These are phyloP conservation scores for Umbelopsis ramanniana DNA, from an alignment of 192 early-diverging fungal genomes.

Conservation along the genomic window DNA sequence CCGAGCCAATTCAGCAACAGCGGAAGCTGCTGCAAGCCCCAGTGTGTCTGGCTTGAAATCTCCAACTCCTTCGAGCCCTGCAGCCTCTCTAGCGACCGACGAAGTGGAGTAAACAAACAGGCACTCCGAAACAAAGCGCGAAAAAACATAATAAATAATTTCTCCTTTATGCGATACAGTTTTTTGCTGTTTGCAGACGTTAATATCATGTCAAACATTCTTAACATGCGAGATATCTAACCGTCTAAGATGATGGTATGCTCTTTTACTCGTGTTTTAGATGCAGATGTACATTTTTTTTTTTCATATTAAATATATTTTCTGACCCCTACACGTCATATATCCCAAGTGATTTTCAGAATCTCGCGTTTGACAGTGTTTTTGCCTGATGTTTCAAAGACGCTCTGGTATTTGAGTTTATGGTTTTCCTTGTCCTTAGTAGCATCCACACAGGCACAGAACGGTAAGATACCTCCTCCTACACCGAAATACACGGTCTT, in stretches of 20 bases:
- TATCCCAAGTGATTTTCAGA: slow-evolving; percentile 41
- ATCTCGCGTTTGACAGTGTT: slow-evolving; percentile 47
- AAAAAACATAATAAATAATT: not conserved
- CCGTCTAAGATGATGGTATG: too few species aligned
- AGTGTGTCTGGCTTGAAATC: slow-evolving; percentile 13
- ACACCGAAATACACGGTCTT: slow-evolving; percentile 97
- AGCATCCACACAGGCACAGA: slow-evolving; percentile 63
- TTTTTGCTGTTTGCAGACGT: too few species aligned
- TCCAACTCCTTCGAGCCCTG: slow-evolving; percentile 5
- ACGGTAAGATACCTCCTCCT: slow-evolving; percentile 80
- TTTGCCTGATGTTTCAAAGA: slow-evolving; percentile 35
- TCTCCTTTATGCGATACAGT: not conserved
- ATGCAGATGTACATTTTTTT: slow-evolving; percentile 9
- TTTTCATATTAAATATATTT: not conserved
- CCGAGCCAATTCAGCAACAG: not conserved
- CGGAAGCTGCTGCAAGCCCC: not conserved
- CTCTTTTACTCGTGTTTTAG: too few species aligned
- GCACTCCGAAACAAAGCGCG: not conserved
- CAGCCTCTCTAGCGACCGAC: not conserved
- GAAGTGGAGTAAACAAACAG: not conserved
- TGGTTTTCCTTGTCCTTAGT: slow-evolving; percentile 37
- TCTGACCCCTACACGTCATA: not conserved
- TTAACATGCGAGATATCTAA: too few species aligned
- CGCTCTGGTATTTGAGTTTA: slow-evolving; percentile 33
- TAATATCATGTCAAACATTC: too few species aligned